Evolutionary conservation across 352 stramenopile genomes (phyloP), one percentile per base, ranked within the genome.

Genomic region (Achlya hypogyna): DNA sequence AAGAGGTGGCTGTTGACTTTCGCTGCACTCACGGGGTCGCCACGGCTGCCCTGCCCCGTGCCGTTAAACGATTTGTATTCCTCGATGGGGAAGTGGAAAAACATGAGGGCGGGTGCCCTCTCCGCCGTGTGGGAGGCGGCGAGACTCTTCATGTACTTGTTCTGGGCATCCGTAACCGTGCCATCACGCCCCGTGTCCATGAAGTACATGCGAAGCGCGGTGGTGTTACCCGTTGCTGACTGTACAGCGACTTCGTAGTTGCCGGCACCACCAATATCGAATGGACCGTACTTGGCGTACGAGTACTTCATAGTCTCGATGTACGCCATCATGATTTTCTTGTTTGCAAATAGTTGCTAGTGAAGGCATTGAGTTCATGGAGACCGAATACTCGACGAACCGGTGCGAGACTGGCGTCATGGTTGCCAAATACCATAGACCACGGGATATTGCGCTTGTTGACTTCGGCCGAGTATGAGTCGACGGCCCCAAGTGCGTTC

Each of bases 181-280:
- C 83, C 77, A 62, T 82, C 79, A 40, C 65, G 42, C 4, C 38
- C 27, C 8, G 40, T 67, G 60, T 89, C 81, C 25, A 89, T 68
- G 53, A 89, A 88, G 72, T 89, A 89, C 81, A 89, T 86, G 29
- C 76, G 78, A 32, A 88, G 82, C 3, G 86, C 78, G 10, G 67
- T 75, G 0, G 43, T 53, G 1, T 56, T 35, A 22, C 51, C 43
- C 1, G 42, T 35, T 23, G 81, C 77, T 1, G 78, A 74, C 20
- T 79, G 53, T 4, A 88, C 60, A 35, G 71, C 75, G 10, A 90
- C 59, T 40, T 82, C 71, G 65, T 87, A 90, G 72, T 90, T 88
- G 32, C 79, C 79, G 4, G 87, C 78, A 25, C 79, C 82, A 4
- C 75, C 77, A 35, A 90, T 72, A 3, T 74, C 58, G 9, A 49